These are phyloP conservation scores for Seiridium cupressi DNA, from an alignment of 2,329 filamentous ascomycete genomes.

Conservation along the genomic window DNA sequence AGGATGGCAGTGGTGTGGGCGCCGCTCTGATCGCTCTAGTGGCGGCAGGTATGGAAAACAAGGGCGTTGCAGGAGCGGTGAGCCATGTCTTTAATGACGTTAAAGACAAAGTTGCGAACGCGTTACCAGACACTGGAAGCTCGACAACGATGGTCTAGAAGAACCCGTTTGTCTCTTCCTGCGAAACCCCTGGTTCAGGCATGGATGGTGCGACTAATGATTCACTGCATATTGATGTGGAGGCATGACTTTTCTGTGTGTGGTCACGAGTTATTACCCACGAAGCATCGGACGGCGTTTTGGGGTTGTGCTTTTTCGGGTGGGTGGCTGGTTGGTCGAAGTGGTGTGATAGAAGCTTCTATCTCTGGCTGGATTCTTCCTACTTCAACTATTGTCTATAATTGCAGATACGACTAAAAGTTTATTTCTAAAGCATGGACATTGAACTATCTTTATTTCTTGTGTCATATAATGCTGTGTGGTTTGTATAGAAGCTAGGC, in stretches of 20 bases:
- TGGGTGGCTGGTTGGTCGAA: background rate
- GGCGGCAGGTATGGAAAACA: slow-evolving; percentile 66
- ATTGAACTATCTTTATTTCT: too few relatives aligned
- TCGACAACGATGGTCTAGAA: slow-evolving; percentile 20
- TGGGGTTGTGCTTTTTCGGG: background rate
- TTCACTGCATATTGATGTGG: background rate
- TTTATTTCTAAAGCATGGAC: background rate
- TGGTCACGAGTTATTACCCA: background rate
- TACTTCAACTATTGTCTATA: background rate
- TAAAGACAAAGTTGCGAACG: slow-evolving; percentile 24
- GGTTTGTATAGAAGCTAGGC: too few relatives aligned
- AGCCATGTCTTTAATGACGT: slow-evolving; percentile 38
- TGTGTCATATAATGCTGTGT: too few relatives aligned
- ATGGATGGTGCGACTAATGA: slow-evolving; percentile 2
- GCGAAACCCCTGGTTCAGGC: slow-evolving; percentile 7
- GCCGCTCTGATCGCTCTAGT: slow-evolving; percentile 93
- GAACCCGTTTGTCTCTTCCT: background rate
- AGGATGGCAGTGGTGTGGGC: slow-evolving; percentile 94
- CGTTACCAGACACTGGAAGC: slow-evolving; percentile 22
- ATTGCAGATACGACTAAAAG: background rate
- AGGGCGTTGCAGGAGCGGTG: slow-evolving; percentile 31
- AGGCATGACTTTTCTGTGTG: background rate
- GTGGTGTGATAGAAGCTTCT: background rate
- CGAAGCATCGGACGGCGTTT: slow-evolving; percentile 4
- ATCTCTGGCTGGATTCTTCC: too few relatives aligned